phyloP scores from a whole-genome alignment of 179 eudicot species.

The Carnegiea gigantea region DNA sequence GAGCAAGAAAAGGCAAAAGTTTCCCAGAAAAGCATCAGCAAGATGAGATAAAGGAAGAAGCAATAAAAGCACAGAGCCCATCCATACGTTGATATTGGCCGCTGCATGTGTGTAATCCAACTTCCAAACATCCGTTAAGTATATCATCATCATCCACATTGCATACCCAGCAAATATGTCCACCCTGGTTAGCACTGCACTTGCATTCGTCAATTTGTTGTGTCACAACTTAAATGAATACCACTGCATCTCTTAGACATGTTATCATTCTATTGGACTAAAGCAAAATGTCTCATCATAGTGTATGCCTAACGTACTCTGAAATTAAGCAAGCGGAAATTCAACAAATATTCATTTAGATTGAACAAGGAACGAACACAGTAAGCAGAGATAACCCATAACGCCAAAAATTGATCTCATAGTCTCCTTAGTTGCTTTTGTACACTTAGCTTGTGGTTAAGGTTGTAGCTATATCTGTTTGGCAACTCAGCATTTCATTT shows the following conservation, averaged over 20 bases:
- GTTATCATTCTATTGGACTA: too few relatives aligned
- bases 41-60: conserved; percentile 32
- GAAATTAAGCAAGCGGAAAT: too few relatives aligned
- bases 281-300: too few relatives aligned
- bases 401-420: background rate
- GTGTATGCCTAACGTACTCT: too few relatives aligned
- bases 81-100: conserved; percentile 52
- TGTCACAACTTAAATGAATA: too few relatives aligned
- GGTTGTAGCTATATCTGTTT: too few relatives aligned
- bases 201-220: background rate
- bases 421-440: background rate
- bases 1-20: conserved; percentile 41
- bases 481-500: too few relatives aligned
- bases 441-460: too few relatives aligned
- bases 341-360: too few relatives aligned
- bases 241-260: too few relatives aligned
- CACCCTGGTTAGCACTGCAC: conserved; percentile 52
- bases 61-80: conserved; percentile 29
- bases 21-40: conserved; percentile 49
- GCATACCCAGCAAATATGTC: conserved; percentile 42
- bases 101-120: conserved; percentile 50
- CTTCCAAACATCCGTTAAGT: conserved; percentile 62
- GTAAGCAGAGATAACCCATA: background rate
- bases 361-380: too few relatives aligned
- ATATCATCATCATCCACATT: conserved; percentile 52